These are phyloP conservation scores for Meripilus lineatus DNA, from an alignment of 1,284 basidiomycete genomes.

Conservation along the genomic window DNA sequence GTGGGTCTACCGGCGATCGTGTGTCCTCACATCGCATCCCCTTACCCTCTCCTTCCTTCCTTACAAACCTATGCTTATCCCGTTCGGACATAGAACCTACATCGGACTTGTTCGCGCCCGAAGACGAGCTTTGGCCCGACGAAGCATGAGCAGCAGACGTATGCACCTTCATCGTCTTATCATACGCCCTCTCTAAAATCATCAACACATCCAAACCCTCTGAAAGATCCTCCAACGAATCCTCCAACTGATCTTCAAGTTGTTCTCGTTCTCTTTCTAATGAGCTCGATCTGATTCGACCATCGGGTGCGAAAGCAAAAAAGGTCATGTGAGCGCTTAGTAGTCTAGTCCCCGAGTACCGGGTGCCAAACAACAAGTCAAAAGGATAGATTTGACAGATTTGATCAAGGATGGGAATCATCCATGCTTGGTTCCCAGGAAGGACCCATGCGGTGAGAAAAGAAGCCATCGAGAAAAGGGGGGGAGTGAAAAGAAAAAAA, in stretches of 20 bases:
- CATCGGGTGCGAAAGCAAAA: no score
- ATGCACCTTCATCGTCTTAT: constrained; percentile 56
- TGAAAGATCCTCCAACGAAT: constrained; percentile 53
- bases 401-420: no score
- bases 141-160: neutral
- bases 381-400: no score
- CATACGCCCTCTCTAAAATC: constrained; percentile 64
- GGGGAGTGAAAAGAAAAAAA: neutral
- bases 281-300: neutral
- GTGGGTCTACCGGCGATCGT: no score
- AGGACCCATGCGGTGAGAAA: no score
- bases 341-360: neutral
- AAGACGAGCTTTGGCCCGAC: constrained; percentile 2
- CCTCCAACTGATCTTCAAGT: constrained; percentile 22
- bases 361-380: no score
- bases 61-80: no score
- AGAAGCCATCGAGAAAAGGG: constrained; percentile 1
- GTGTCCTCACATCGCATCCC: no score
- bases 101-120: neutral
- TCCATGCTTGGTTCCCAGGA: no score
- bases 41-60: no score
- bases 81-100: no score
- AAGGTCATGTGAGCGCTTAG: no score
- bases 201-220: constrained; percentile 65
- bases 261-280: neutral